Base-by-base conservation (phyloP, 805 yeast genomes). In the Kluyveromyces siamensis region DNA sequence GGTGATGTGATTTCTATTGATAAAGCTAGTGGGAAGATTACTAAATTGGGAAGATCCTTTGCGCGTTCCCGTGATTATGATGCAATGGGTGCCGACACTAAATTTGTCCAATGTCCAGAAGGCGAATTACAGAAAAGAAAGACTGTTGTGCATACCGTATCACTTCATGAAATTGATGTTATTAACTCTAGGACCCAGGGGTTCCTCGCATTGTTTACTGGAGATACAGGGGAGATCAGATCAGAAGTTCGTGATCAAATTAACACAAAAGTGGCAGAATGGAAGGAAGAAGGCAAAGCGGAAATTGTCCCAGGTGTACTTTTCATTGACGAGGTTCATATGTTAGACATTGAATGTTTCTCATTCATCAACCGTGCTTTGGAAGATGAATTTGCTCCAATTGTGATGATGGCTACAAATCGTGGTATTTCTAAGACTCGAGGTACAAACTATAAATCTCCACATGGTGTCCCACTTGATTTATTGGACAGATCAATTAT, bases 281-380 rank as follows among this genome's bases (percentile, higher is more conserved):
- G 97, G 96, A 88, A 86, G 61, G 98, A 93, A 71, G 98, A 93
- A 74, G 98, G 99, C 51, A 93, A 93, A 68, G 99, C 99, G 10
- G 95, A 91, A 66, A 88, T 93, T 55, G 88, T 88, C 40, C 98
- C 99, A 13, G 99, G 99, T 59, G 99, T 93, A 16, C 73, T 93
- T 58, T 93, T 93, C 68, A 89, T 93, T 58, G 99, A 93, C 69
- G 99, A 93, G 72, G 97, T 90, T 45, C 96, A 93, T 70, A 93
- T 93, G 98, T 80, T 93, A 55, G 99, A 93, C 68, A 84, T 93
- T 60, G 99, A 93, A 69, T 83, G 96, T 61, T 93, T 93, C 65
- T 86, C 98, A 16, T 93, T 87, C 68, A 79, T 93, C 58, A 93
- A 93, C 72, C 81, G 97, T 57, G 99, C 99, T 10, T 74, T 93